Percentiles rank a stretch among this genome's conserved stretches.
Conservation (phyloP, 306 rosid species). For the Fagus sylvatica region DNA sequence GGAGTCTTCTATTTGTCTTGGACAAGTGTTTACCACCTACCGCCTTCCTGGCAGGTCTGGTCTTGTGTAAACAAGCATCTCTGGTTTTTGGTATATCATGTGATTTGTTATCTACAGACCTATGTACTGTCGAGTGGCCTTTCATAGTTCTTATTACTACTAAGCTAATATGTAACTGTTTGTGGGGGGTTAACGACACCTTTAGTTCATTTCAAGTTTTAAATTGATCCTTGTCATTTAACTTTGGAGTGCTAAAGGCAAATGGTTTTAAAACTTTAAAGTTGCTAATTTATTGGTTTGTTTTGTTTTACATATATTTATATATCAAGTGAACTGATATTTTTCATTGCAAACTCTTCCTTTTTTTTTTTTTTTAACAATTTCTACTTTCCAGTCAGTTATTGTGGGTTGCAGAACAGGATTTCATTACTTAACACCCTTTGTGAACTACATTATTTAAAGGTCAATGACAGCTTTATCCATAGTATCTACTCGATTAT, state of each 20-base stretch:
- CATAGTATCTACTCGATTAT: too few relatives aligned
- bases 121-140: slow-evolving; percentile 43
- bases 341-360: background rate
- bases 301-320: slow-evolving; percentile 11
- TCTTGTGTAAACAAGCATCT: slow-evolving; percentile 18
- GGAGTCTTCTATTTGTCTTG: slow-evolving; percentile 39
- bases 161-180: slow-evolving; percentile 39
- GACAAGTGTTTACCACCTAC: slow-evolving; percentile 4
- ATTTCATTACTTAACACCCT: background rate
- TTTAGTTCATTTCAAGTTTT: slow-evolving; percentile 31
- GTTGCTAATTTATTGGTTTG: slow-evolving; percentile 8
- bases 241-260: slow-evolving; percentile 22
- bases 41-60: too few relatives aligned
- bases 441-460: background rate
- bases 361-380: background rate
- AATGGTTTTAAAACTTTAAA: slow-evolving; percentile 9
- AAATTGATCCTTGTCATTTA: slow-evolving; percentile 36
- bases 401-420: background rate
- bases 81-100: slow-evolving; percentile 43
- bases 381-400: background rate
- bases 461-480: background rate
- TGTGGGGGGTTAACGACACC: slow-evolving; percentile 40
- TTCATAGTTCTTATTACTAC: slow-evolving; percentile 25
- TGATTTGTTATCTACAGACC: slow-evolving; percentile 49
- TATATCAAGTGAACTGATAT: background rate